phyloP scores from a whole-genome alignment of 305 asterid genomes.

The Fraxinus angustifolia region DNA sequence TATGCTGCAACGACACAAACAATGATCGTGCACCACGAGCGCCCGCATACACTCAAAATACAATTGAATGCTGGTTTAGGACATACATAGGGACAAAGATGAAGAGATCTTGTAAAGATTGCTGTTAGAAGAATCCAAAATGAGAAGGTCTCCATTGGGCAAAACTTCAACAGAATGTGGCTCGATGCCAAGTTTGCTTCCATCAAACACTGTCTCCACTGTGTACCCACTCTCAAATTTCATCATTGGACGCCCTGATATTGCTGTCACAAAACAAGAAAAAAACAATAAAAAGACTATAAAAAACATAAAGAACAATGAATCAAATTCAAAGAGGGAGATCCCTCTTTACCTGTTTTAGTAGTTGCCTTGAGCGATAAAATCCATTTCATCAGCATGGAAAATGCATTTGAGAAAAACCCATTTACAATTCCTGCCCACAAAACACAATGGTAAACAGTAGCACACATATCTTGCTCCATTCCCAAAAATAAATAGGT shows the following conservation, averaged over 20 bases:
- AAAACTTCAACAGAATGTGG: conserved; percentile 70
- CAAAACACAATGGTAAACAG: not conserved
- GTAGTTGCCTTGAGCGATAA: conserved; percentile 69
- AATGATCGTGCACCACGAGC: not conserved
- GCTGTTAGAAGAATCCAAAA: conserved; percentile 85
- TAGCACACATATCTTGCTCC: not conserved
- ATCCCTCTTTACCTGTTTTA: conserved; percentile 62
- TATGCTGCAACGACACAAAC: not conserved
- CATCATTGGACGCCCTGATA: conserved; percentile 80
- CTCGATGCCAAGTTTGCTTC: conserved; percentile 96
- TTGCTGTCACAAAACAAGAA: conserved; percentile 39
- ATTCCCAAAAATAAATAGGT: not conserved
- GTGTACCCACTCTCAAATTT: conserved; percentile 88
- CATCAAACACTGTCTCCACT: conserved; percentile 95
- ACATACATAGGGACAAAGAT: conserved; percentile 78
- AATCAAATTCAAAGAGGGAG: conserved; percentile 7
- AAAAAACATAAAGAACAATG: conserved; percentile 3
- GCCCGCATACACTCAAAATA: not conserved
- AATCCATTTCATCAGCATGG: conserved; percentile 77
- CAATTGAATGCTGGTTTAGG: not conserved
- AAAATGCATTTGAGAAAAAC: conserved; percentile 65
- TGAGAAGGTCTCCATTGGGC: conserved; percentile 85
- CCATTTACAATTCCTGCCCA: conserved; percentile 74
- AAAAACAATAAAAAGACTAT: not conserved
- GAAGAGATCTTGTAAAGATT: conserved; percentile 89